Percentiles rank a stretch among this genome's conserved stretches.
phyloP scores from a whole-genome alignment of 805 yeast species.

The Teunomyces pallodes region DNA sequence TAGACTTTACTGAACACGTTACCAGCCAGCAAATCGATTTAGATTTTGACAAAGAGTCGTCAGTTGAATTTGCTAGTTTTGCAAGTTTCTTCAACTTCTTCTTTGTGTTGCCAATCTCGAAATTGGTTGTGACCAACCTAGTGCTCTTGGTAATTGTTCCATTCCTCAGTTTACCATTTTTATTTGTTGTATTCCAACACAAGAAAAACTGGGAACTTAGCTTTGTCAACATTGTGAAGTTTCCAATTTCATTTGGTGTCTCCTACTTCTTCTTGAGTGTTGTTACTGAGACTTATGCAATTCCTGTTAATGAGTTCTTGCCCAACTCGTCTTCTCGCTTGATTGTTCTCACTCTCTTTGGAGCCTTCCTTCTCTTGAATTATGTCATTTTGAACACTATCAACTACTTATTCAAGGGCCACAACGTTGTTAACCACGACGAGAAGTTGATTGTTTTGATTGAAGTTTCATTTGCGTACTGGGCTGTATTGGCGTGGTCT shows the following conservation, averaged over 20 bases:
- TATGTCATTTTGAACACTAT: constrained; percentile 52
- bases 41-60: constrained; percentile 16
- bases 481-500: constrained; percentile 51
- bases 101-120: constrained; percentile 54
- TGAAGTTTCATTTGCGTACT: constrained; percentile 53
- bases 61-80: constrained; percentile 49
- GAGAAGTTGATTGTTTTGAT: constrained; percentile 57
- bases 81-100: constrained; percentile 62
- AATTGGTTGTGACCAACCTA: constrained; percentile 51
- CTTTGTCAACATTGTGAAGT: constrained; percentile 45
- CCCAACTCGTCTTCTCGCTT: constrained; percentile 37
- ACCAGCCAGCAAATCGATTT: constrained; percentile 30
- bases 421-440: constrained; percentile 40
- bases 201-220: constrained; percentile 45
- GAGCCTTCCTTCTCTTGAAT: constrained; percentile 51
- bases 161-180: constrained; percentile 44
- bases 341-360: constrained; percentile 41
- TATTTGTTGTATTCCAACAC: constrained; percentile 45
- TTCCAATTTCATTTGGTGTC: constrained; percentile 54
- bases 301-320: constrained; percentile 27
- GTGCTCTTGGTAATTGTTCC: constrained; percentile 56
- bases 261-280: constrained; percentile 37
- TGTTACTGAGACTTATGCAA: constrained; percentile 17
- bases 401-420: constrained; percentile 30
- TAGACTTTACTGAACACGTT: constrained; percentile 55